Evolutionary conservation across 345 rosid species (phyloP), one percentile per base, ranked within the genome.

Genomic region (Triadica sebifera): DNA sequence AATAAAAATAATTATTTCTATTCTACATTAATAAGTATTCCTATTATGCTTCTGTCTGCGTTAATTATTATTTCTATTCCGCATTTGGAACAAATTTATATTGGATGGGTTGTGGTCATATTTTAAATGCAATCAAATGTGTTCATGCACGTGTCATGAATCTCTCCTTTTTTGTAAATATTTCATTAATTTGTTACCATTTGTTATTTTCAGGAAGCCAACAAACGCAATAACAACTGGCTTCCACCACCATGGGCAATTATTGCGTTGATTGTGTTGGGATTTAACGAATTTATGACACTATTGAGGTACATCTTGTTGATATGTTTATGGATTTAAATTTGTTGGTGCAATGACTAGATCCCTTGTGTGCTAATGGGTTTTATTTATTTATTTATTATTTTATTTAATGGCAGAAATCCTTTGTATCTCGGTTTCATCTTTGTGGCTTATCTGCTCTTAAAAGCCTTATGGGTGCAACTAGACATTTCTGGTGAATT

Each of bases 211-310:
- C 93, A 96, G 99, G 99, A 96, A 89, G 99, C 99, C 41, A 89
- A 88, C 83, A 86, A 82, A 78, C 95, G 96, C 69, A 90, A 80
- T 75, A 93, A 91, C 93, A 96, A 91, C 89, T 96, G 96, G 97
- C 67, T 96, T 62, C 99, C 99, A 69, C 99, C 99, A 80, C 98
- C 99, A 82, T 93, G 99, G 99, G 99, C 99, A 62, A 93, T 96
- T 76, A 84, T 77, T 69, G 97, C 98, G 9, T 52, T 96, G 83
- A 55, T 88, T 39, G 81, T 93, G 77, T 89, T 96, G 68, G 99
- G 99, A 74, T 96, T 96, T 78, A 93, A 96, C 73, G 99, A 96
- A 85, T 96, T 96, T 73, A 96, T 96, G 98, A 93, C 97, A 65
- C 92, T 96, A 70, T 81, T 96, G 79, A 96, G 99, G 99, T 93